phyloP scores from a whole-genome alignment of 2,329 filamentous ascomycete species.

The Colletotrichum tropicicola region DNA sequence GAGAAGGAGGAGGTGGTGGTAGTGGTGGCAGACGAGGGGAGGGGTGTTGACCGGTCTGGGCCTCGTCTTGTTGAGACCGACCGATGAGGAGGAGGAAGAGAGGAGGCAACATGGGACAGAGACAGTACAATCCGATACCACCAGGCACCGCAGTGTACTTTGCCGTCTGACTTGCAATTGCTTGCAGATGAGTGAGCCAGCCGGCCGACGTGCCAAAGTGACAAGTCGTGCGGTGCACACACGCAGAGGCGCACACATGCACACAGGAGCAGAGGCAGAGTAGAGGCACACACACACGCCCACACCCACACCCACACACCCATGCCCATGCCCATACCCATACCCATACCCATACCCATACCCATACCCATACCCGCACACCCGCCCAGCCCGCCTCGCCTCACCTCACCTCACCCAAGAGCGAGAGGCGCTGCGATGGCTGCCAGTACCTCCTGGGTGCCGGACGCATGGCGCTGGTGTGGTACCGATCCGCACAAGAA shows the following conservation, averaged over 20 bases:
- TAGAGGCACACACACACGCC: background rate
- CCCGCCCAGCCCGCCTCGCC: background rate
- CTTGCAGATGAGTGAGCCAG: slow-evolving; percentile 23
- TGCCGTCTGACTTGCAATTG: background rate
- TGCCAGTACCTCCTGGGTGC: background rate
- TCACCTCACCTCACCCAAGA: background rate
- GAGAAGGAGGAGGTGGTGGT: background rate
- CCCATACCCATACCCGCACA: slow-evolving; percentile 5
- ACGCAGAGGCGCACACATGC: background rate
- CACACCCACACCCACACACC: background rate
- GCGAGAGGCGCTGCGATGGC: slow-evolving; percentile 4
- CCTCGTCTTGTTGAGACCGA: slow-evolving; percentile 25
- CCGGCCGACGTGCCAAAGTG: slow-evolving; percentile 4
- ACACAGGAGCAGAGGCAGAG: background rate
- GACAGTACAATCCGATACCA: slow-evolving; percentile 12
- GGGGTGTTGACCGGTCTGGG: slow-evolving; percentile 20
- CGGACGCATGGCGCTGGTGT: slow-evolving; percentile 16
- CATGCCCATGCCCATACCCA: background rate
- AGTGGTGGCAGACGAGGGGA: background rate
- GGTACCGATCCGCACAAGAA: slow-evolving; percentile 7
- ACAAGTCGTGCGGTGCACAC: slow-evolving; percentile 23
- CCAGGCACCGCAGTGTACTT: slow-evolving; percentile 26
- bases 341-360: background rate
- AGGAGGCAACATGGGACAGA: slow-evolving; percentile 25
- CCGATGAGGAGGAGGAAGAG: slow-evolving; percentile 19